Percentiles rank a stretch among this genome's conserved stretches.
These are phyloP conservation scores for Cryptococcus sp. DNA, from an alignment of 1,284 basidiomycete genomes.

Conservation along the genomic window DNA sequence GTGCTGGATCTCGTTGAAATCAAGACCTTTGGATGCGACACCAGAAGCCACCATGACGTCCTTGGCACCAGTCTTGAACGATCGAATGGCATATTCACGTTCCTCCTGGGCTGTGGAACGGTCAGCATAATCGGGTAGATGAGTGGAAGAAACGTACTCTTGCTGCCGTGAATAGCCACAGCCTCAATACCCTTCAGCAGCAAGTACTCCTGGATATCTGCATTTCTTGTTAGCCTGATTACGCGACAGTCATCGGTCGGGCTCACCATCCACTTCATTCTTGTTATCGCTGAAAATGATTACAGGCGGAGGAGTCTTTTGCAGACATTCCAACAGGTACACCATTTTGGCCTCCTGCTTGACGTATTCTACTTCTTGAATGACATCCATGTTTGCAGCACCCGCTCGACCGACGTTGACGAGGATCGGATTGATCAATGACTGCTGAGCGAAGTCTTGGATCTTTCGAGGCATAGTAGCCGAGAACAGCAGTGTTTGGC, in stretches of 20 bases:
- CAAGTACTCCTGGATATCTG: slow-evolving; percentile 97
- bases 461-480: slow-evolving; percentile 99
- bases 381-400: slow-evolving; percentile 93
- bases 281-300: slow-evolving; percentile 99
- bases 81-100: slow-evolving; percentile 96
- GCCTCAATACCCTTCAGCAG: slow-evolving; percentile 96
- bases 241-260: not conserved
- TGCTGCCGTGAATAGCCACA: slow-evolving; percentile 97
- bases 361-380: slow-evolving; percentile 98
- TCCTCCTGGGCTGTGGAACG: slow-evolving; percentile 84
- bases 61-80: slow-evolving; percentile 94
- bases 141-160: slow-evolving; percentile 62
- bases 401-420: slow-evolving; percentile 98
- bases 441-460: slow-evolving; percentile 96
- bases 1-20: slow-evolving; percentile 90
- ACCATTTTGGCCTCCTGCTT: slow-evolving; percentile 99
- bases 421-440: slow-evolving; percentile 85
- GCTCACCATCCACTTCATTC: slow-evolving; percentile 93
- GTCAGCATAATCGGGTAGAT: slow-evolving; percentile 5
- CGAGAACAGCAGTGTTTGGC: slow-evolving; percentile 95
- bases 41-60: slow-evolving; percentile 99
- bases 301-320: slow-evolving; percentile 97
- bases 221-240: not conserved
- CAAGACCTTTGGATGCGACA: slow-evolving; percentile 95
- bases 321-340: slow-evolving; percentile 92